A percentile compares a stretch with the other conserved stretches of the same genome.
These are phyloP conservation scores for Falciphora oryzae DNA, from an alignment of 2,329 filamentous ascomycete genomes.

Conservation along the genomic window DNA sequence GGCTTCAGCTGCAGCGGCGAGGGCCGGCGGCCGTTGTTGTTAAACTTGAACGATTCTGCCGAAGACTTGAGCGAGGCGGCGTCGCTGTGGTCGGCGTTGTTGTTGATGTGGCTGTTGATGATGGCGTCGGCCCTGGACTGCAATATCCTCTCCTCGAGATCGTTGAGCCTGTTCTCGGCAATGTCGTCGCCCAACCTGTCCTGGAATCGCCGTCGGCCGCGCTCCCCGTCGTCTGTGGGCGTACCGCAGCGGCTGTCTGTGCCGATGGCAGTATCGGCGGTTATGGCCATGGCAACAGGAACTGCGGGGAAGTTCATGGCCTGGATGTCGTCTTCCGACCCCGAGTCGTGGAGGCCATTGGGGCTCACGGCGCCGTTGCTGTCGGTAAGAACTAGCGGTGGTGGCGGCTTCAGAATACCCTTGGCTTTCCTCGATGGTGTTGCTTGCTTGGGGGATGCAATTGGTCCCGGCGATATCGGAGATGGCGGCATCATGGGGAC, in stretches of 20 bases:
- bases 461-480: neutral
- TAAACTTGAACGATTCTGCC: neutral
- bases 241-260: neutral
- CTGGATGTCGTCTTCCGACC: constrained; percentile 9
- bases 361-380: neutral
- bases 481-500: constrained; percentile 2
- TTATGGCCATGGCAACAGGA: constrained; percentile 13
- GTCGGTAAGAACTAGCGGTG: neutral
- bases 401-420: neutral
- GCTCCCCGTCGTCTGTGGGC: neutral
- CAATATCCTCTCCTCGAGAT: neutral
- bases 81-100: neutral
- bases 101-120: constrained; percentile 17
- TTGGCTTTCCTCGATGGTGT: constrained; percentile 8
- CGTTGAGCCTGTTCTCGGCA: neutral
- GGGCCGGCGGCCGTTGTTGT: constrained; percentile 18
- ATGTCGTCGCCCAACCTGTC: neutral
- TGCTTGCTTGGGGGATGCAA: constrained; percentile 6
- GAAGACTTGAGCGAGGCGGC: constrained; percentile 1
- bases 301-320: constrained; percentile 9
- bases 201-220: neutral
- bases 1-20: constrained; percentile 21
- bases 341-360: neutral
- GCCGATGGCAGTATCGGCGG: constrained; percentile 12
- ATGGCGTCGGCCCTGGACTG: neutral